Evolutionary conservation across 306 rosid species (phyloP).

Genomic region (Sindora glabra): DNA sequence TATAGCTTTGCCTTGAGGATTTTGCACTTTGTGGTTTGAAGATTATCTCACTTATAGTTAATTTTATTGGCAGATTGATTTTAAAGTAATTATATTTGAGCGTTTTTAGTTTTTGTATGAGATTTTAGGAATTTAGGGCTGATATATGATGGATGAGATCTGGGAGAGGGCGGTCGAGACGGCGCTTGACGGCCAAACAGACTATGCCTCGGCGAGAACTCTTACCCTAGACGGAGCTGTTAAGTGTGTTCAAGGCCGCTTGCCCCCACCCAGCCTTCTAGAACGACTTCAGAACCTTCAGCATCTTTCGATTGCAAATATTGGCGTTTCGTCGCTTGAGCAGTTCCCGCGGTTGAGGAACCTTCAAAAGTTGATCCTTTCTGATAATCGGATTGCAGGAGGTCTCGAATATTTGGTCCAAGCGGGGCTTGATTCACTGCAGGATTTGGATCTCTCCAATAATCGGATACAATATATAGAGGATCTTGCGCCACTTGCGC

Average conservation of each 20-base stretch:
- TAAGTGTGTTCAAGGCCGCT: slow-evolving; percentile 77
- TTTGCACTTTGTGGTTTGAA: neutral
- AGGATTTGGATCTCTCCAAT: slow-evolving; percentile 79
- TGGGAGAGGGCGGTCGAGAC: slow-evolving; percentile 95
- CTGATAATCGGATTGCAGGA: slow-evolving; percentile 83
- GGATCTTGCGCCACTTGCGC: slow-evolving; percentile 83
- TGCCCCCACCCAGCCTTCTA: slow-evolving; percentile 72
- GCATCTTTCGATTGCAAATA: slow-evolving; percentile 84
- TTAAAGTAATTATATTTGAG: neutral
- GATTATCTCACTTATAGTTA: neutral
- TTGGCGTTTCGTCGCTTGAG: slow-evolving; percentile 80
- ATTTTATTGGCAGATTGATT: too few relatives aligned
- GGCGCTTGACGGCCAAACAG: slow-evolving; percentile 73
- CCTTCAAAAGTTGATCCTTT: slow-evolving; percentile 68
- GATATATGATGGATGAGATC: slow-evolving; percentile 90
- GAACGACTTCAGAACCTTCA: slow-evolving; percentile 81
- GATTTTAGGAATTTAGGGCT: slow-evolving; percentile 43
- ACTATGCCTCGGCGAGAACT: slow-evolving; percentile 54
- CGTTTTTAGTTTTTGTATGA: slow-evolving; percentile 29
- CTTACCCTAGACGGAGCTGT: slow-evolving; percentile 90
- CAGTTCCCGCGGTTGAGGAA: slow-evolving; percentile 72
- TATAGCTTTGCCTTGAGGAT: too few relatives aligned
- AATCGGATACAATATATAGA: slow-evolving; percentile 78
- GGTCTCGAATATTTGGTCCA: slow-evolving; percentile 70
- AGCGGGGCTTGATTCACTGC: slow-evolving; percentile 72